phyloP scores from a whole-genome alignment of 768 basidiomycete species.

The Serendipita sp. region DNA sequence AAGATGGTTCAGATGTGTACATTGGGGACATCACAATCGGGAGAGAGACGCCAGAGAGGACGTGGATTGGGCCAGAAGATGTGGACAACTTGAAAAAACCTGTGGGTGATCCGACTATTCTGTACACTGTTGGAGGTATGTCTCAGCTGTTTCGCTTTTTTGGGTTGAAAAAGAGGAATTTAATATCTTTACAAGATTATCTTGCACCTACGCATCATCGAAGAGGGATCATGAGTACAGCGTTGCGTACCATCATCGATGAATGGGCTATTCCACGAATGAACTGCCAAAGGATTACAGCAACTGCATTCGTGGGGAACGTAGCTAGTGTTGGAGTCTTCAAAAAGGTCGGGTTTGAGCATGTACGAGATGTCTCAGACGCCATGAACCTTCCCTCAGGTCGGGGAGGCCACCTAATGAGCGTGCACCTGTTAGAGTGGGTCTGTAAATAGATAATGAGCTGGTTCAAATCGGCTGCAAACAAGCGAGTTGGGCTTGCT shows the following conservation, averaged over 20 bases:
- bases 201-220: slow-evolving; percentile 45
- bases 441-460: not conserved
- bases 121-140: slow-evolving; percentile 48
- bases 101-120: slow-evolving; percentile 36
- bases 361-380: slow-evolving; percentile 24
- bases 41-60: not conserved
- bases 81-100: slow-evolving; percentile 26
- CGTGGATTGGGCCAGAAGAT: not conserved
- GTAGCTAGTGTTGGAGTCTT: slow-evolving; percentile 46
- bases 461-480: too few species aligned
- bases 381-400: slow-evolving; percentile 24
- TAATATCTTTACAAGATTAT: slow-evolving; percentile 28
- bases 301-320: slow-evolving; percentile 35
- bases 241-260: slow-evolving; percentile 33
- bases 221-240: slow-evolving; percentile 58
- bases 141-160: not conserved
- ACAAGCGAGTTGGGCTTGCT: too few species aligned
- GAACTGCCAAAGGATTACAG: slow-evolving; percentile 32
- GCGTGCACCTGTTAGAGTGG: slow-evolving; percentile 16
- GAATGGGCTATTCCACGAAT: slow-evolving; percentile 52
- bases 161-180: not conserved
- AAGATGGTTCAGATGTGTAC: slow-evolving; percentile 36
- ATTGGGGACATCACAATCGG: slow-evolving; percentile 24
- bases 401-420: slow-evolving; percentile 14
- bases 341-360: slow-evolving; percentile 44